Evolutionary conservation across 73 alveolate species (phyloP).

Genomic region (Halteria grandinella): DNA sequence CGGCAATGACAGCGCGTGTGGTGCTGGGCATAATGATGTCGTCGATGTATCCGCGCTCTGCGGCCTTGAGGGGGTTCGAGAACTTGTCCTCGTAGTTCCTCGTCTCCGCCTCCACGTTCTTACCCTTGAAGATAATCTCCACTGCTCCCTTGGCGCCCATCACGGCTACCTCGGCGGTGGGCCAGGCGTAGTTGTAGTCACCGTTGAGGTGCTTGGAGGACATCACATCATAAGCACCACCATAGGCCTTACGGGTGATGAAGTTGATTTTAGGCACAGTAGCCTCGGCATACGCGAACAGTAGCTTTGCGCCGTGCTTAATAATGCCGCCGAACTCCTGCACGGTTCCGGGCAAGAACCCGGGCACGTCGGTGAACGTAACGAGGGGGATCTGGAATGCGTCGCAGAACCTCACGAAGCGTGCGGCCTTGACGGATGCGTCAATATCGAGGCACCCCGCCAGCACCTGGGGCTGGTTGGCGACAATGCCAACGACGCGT

Average conservation of each 20-base stretch:
- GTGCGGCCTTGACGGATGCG: conserved; percentile 69
- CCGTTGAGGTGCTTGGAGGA: conserved; percentile 63
- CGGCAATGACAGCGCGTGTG: conserved; percentile 58
- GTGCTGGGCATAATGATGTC: conserved; percentile 65
- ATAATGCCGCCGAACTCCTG: conserved; percentile 75
- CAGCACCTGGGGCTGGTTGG: conserved; percentile 70
- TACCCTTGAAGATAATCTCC: conserved; percentile 76
- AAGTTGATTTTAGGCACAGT: conserved; percentile 73
- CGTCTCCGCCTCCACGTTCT: conserved; percentile 62
- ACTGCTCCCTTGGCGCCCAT: conserved; percentile 87
- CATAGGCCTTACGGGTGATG: conserved; percentile 79
- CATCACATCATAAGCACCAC: conserved; percentile 80
- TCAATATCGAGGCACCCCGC: conserved; percentile 76
- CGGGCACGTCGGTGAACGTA: conserved; percentile 74
- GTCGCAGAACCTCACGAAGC: conserved; percentile 78
- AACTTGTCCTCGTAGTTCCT: conserved; percentile 63
- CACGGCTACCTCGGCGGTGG: conserved; percentile 80
- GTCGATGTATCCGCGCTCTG: conserved; percentile 70
- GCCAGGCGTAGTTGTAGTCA: conserved; percentile 81
- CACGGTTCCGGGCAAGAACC: conserved; percentile 78
- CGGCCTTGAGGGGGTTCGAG: conserved; percentile 79
- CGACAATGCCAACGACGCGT: conserved; percentile 67
- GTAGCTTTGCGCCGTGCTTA: conserved; percentile 75
- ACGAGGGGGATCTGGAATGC: conserved; percentile 76
- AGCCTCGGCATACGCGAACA: conserved; percentile 76